A percentile compares a stretch with the other conserved stretches of the same genome.
phyloP scores from a whole-genome alignment of 1,284 basidiomycete genomes.

The Pholiota adiposa region DNA sequence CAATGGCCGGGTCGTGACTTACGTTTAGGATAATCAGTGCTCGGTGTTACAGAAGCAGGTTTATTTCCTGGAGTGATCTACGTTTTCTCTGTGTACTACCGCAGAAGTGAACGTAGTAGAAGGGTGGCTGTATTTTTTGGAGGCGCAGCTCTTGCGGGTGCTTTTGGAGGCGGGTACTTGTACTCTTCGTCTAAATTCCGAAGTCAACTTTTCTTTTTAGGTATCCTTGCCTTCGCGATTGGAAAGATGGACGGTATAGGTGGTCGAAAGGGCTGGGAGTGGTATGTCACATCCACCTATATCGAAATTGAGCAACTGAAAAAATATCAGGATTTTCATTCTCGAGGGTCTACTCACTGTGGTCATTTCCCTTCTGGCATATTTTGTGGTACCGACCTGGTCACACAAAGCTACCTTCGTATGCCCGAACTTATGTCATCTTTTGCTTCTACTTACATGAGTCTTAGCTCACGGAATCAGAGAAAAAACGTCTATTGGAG shows the following conservation, averaged over 20 bases:
- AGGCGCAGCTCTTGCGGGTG: constrained; percentile 59
- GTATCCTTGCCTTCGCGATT: constrained; percentile 58
- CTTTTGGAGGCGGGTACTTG: constrained; percentile 51
- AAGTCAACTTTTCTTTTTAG: constrained; percentile 33
- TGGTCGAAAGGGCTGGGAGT: constrained; percentile 58
- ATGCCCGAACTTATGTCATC: constrained; percentile 19
- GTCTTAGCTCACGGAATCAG: constrained; percentile 49
- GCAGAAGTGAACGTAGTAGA: constrained; percentile 60
- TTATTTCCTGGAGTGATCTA: constrained; percentile 66
- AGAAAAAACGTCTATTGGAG: constrained; percentile 50
- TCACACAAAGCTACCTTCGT: constrained; percentile 60
- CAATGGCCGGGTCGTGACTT: constrained; percentile 2
- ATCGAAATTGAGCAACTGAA: not conserved
- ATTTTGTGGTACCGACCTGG: constrained; percentile 63
- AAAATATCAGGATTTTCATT: constrained; percentile 57
- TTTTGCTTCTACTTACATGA: constrained; percentile 2
- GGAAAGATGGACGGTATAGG: constrained; percentile 64
- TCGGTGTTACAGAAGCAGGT: constrained; percentile 59
- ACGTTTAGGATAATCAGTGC: constrained; percentile 36
- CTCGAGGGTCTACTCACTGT: constrained; percentile 61
- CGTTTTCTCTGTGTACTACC: constrained; percentile 66
- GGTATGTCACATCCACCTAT: constrained; percentile 31
- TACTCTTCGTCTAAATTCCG: not conserved
- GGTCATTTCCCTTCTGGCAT: constrained; percentile 49
- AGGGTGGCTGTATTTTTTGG: constrained; percentile 66